Base-by-base conservation (phyloP, 192 early-diverging fungal genomes). In the Linnemannia hyalina region DNA sequence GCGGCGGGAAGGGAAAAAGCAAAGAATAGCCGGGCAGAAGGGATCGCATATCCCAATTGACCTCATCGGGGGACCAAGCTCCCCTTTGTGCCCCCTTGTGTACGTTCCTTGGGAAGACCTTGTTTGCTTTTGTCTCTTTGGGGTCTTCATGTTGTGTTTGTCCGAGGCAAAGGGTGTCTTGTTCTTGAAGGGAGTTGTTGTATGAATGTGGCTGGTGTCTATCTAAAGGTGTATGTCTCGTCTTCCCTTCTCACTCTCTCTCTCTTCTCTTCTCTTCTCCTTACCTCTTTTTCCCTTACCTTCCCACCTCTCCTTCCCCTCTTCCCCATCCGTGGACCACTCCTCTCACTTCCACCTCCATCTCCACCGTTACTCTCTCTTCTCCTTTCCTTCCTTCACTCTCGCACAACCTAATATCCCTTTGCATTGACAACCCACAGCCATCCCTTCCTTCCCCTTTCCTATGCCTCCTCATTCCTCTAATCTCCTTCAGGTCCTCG, bases 381-480 rank as follows among this genome's bases (percentile, higher is more conserved):
- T 52, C 23, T 11, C 15, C 42, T 41, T 40, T 26, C 16, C 2
- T 55, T 38, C 73, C 6, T 57, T 20, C 54, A 68, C 68, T 15
- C 41, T 55, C 35, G 26, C 79, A 68, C 11, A 40, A 70, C 22
- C 35, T 36, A 35, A 54, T 73, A 46, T 9, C 9, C 2, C 38
- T 55, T 18, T 68, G 32, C 35, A 52, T 60, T 35, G 18, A 54
- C 36, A 60, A 42, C 55, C n/a, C 3, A 44, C 29, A 42, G 36
- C 52, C 40, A 4, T 69, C 63, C 42, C 35, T 77, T 35, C 35
- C 35, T 35, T 4, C 38, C 6, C 49, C 6, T 0, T 15, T 32
- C 46, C 52, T 46, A 83, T 83, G 82, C 82, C 82, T 78, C 82
- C 82, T 18, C 82, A 74, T 65, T 83, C 75, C 26, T n/a, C 82